Base-by-base conservation (phyloP, 2,329 filamentous ascomycete genomes). In the Scortechinia acanthostroma region DNA sequence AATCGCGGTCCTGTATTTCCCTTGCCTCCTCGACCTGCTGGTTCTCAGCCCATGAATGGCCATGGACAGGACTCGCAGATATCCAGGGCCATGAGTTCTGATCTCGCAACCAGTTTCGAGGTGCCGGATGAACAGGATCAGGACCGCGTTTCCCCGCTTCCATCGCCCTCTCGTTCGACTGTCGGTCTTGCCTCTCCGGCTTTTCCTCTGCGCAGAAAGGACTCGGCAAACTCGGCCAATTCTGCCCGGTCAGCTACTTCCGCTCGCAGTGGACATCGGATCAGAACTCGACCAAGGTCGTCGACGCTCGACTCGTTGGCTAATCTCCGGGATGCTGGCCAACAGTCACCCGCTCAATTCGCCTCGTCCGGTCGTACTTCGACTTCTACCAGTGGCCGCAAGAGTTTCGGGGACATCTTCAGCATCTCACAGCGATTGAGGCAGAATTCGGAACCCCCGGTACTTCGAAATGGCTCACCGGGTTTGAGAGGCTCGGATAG, bases 331-430 rank as follows among this genome's bases (percentile, higher is more conserved):
- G n/a, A n/a, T n/a, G 35, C 6, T 13, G 35, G 17, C 14, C 6
- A 6, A 6, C 17, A 10, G 6, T 6, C 35, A 19, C 10, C 35
- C 6, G 13, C 35, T 13, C 20, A 10, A 13, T 15, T 40, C 13
- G 35, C 17, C 6, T 19, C 35, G 17, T 40, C 35, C 6, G 17
- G 17, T 19, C 35, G 35, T 13, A 40, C 35, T 19, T 40, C 35
- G 14, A 40, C 35, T 19, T 40, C 35, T 13, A 40, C 35, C 14
- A 40, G 10, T 40, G 35, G 35, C 6, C 35, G 35, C 10, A 40
- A 40, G 35, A 40, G 35, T 19, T 40, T 40, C 20, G 35, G 35
- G 6, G 35, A 40, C 17, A 13, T 40, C 10, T 40, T 40, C 35
- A 40, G 20, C 20, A 10, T 40, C 20, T 19, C 35, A 19, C 35